Base-by-base conservation (phyloP, 1,284 basidiomycete species). In the Heterobasidion irregulare region DNA sequence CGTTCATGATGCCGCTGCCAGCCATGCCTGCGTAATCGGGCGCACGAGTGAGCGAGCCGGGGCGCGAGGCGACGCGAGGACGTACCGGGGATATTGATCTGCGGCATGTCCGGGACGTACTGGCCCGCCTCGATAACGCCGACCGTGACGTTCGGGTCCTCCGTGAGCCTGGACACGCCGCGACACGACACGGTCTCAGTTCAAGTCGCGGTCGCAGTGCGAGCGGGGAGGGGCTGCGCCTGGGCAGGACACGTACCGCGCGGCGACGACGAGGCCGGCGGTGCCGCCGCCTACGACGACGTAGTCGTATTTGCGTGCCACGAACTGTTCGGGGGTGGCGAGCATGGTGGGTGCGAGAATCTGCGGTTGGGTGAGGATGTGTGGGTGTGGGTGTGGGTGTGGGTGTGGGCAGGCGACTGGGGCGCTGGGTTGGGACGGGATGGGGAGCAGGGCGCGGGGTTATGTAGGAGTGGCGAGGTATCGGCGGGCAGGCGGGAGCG, bases 211-310 rank as follows among this genome's bases (percentile, higher is more conserved):
- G n/a, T n/a, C n/a, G n/a, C n/a, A n/a, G n/a, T n/a, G n/a, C n/a
- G 16, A n/a, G 50, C 7, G n/a, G n/a, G 38, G 4, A 44, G 41
- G 13, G 16, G 16, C 16, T 16, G 2, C 16, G 41, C 41, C 12
- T 44, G 41, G 2, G 16, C 41, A 5, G 13, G 41, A 44, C 26
- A 26, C 26, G 26, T 26, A 49, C 53, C 53, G 18, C 12, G 46
- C 46, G n/a, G 53, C 45, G 15, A 54, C 45, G 10, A 41, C 53
- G 35, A 47, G 47, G 9, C 53, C 53, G 9, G 53, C 45, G 26
- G 53, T 54, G 34, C 53, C 53, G 13, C 46, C 53, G 16, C 53
- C 53, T n/a, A 54, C 46, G 46, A 54, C 34, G n/a, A 54, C 7
- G 16, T 48, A 54, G 35, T 54, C 46, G 62, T 34, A 50, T 19